A percentile compares a stretch with the other conserved stretches of the same genome.
These are phyloP conservation scores for Prunus persica DNA, from an alignment of 306 rosid species.

Conservation along the genomic window DNA sequence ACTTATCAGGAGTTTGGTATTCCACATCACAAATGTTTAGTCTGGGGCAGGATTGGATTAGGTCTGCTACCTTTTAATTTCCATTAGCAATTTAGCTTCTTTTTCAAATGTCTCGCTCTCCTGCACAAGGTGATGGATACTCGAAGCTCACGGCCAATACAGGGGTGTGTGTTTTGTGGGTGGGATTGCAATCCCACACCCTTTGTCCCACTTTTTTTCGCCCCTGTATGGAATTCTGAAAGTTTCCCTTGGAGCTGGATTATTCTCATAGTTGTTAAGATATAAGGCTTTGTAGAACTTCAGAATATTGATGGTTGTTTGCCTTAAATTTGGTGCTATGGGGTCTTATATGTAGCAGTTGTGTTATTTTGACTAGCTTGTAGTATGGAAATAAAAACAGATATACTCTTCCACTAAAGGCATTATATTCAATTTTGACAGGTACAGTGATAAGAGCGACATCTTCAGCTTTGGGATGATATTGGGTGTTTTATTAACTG, in stretches of 20 bases:
- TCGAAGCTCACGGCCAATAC: background rate
- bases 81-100: background rate
- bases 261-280: background rate
- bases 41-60: background rate
- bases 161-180: background rate
- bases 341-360: background rate
- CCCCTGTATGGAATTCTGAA: background rate
- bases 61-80: background rate
- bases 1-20: background rate
- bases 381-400: background rate
- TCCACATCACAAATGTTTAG: conserved; percentile 5
- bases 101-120: background rate
- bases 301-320: background rate
- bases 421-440: conserved; percentile 35
- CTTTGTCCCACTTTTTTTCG: background rate
- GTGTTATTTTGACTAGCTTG: background rate
- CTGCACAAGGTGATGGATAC: background rate
- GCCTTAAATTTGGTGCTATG: background rate
- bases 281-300: background rate
- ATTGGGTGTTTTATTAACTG: conserved; percentile 70
- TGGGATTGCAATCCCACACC: background rate
- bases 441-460: conserved; percentile 91
- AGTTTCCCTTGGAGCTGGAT: background rate
- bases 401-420: background rate
- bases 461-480: conserved; percentile 94